phyloP scores from a whole-genome alignment of 1,284 basidiomycete species.

The Cronartium ribicola region DNA sequence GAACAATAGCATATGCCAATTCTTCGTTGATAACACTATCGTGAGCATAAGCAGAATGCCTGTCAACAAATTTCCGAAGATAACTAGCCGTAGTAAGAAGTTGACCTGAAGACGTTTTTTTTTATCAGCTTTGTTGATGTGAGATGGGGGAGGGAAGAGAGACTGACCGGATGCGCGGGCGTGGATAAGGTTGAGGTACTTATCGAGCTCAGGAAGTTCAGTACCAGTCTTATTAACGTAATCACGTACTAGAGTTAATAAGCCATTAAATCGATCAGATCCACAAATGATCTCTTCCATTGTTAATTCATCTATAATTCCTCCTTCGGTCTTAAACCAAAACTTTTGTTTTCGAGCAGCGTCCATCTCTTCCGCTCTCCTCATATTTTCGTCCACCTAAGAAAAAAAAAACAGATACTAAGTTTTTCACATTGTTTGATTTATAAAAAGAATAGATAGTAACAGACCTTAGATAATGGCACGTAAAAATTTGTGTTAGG shows the following conservation, averaged over 20 bases:
- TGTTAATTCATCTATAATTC: constrained; percentile 68
- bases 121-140: constrained; percentile 2
- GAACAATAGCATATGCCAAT: constrained; percentile 91
- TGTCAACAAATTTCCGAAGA: constrained; percentile 84
- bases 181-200: constrained; percentile 74
- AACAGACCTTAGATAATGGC: constrained; percentile 82
- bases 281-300: constrained; percentile 92
- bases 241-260: constrained; percentile 75
- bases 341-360: constrained; percentile 72
- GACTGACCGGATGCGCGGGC: constrained; percentile 70
- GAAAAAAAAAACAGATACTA: background rate
- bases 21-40: constrained; percentile 85
- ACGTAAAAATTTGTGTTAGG: constrained; percentile 93
- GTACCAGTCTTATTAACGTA: constrained; percentile 73
- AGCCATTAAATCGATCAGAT: constrained; percentile 70
- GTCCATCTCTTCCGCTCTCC: constrained; percentile 75
- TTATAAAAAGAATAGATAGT: background rate
- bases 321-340: constrained; percentile 62
- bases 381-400: constrained; percentile 97
- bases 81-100: constrained; percentile 86
- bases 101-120: constrained; percentile 57
- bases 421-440: constrained; percentile 17
- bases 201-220: constrained; percentile 62
- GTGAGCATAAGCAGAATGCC: constrained; percentile 81
- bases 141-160: background rate